A percentile compares a stretch with the other conserved stretches of the same genome.
Conservation (phyloP, 2,329 filamentous ascomycete species). For the Exophiala aquamarina region DNA sequence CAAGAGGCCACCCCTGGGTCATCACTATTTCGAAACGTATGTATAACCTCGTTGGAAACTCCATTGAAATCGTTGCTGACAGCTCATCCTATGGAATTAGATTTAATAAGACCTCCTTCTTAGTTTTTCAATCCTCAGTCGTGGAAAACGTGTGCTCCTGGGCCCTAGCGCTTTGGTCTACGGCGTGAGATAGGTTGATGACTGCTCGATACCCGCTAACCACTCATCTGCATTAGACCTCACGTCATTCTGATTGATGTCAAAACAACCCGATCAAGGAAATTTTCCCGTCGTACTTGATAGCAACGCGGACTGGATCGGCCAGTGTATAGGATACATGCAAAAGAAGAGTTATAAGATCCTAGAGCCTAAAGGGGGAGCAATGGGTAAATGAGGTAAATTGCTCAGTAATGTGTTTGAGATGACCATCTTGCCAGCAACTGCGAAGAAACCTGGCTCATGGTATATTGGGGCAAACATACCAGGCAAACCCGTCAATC, state of each 20-base stretch:
- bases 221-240: too few species aligned
- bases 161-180: too few species aligned
- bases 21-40: constrained; percentile 29
- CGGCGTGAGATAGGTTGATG: too few species aligned
- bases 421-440: constrained; percentile 48
- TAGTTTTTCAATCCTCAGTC: too few species aligned
- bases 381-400: background rate
- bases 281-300: constrained; percentile 59
- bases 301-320: constrained; percentile 48
- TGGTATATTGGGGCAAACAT: constrained; percentile 59
- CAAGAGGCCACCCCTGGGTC: constrained; percentile 25
- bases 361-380: background rate
- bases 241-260: constrained; percentile 50
- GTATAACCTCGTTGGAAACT: constrained; percentile 54
- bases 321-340: constrained; percentile 19
- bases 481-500: constrained; percentile 46
- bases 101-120: too few species aligned
- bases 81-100: constrained; percentile 51
- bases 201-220: too few species aligned
- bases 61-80: constrained; percentile 48
- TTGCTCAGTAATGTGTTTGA: background rate
- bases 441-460: constrained; percentile 31
- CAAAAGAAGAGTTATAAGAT: background rate
- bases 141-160: too few species aligned
- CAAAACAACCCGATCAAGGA: constrained; percentile 43